Evolutionary conservation across 148 eudicot genomes (phyloP).

Genomic region (Limonium bicolor): DNA sequence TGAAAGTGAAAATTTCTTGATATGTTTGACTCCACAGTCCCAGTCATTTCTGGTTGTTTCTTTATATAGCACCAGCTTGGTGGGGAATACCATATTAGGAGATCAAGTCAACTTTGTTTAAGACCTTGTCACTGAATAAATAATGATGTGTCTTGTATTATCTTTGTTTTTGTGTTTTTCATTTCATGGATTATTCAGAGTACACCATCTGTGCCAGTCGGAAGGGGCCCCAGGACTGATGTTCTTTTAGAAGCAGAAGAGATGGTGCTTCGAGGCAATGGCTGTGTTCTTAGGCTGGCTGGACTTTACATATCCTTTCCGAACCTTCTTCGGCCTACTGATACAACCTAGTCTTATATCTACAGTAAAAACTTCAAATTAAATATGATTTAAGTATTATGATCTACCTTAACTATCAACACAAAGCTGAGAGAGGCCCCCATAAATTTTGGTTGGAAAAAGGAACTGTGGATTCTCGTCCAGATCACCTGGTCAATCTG

Average conservation of each 20-base stretch:
- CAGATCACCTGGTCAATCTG: slow-evolving; percentile 82
- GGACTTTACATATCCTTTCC: slow-evolving; percentile 92
- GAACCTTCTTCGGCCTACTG: not conserved
- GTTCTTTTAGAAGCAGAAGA: slow-evolving; percentile 63
- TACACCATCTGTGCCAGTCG: slow-evolving; percentile 60
- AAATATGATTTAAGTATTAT: not conserved
- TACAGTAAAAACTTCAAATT: not conserved
- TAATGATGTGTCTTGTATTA: too few relatives aligned
- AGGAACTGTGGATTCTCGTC: slow-evolving; percentile 55
- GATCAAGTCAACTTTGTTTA: too few relatives aligned
- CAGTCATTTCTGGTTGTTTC: too few relatives aligned
- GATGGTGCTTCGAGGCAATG: slow-evolving; percentile 49
- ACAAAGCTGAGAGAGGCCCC: slow-evolving; percentile 87
- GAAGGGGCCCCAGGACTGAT: slow-evolving; percentile 73
- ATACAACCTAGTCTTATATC: too few relatives aligned
- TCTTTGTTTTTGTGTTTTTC: not conserved
- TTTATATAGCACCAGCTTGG: too few relatives aligned
- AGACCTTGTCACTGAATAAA: too few relatives aligned
- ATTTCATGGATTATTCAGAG: slow-evolving; percentile 24
- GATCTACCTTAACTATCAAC: slow-evolving; percentile 25
- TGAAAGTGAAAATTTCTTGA: not conserved
- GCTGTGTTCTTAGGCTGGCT: slow-evolving; percentile 71
- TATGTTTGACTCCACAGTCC: not conserved
- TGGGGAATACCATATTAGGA: too few relatives aligned
- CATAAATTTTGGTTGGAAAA: slow-evolving; percentile 71